Conservation (phyloP, 768 basidiomycete species). For the Mycena metata region DNA sequence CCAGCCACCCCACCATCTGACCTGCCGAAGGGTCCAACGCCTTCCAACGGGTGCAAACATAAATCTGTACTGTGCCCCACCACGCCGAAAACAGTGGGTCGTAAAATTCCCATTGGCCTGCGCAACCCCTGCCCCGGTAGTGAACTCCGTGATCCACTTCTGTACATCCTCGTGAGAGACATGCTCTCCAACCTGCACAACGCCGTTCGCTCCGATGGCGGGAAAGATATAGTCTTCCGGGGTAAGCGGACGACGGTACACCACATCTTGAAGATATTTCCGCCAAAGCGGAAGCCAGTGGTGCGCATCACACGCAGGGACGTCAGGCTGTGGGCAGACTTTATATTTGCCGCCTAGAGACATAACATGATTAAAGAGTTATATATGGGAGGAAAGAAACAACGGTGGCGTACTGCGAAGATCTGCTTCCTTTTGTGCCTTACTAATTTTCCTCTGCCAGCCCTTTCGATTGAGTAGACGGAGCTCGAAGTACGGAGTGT, state of each 20-base stretch:
- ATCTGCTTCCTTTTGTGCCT: slow-evolving; percentile 26
- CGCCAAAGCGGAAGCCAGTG: slow-evolving; percentile 1
- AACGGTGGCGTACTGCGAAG: slow-evolving; percentile 15
- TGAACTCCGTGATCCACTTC: slow-evolving; percentile 45
- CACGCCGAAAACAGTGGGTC: slow-evolving; percentile 50
- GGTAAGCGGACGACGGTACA: slow-evolving; percentile 38
- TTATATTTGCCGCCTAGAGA: too few species aligned
- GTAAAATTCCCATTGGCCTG: slow-evolving; percentile 36
- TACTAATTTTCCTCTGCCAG: slow-evolving; percentile 41
- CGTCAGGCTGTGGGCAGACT: too few species aligned
- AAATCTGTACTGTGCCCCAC: slow-evolving; percentile 52
- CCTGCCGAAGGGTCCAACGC: slow-evolving; percentile 45
- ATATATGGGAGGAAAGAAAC: too few species aligned
- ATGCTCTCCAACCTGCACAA: slow-evolving; percentile 24
- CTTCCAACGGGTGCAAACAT: slow-evolving; percentile 50
- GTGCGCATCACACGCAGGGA: too few species aligned
- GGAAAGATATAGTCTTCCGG: slow-evolving; percentile 52
- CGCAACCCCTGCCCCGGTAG: slow-evolving; percentile 27
- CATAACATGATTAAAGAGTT: too few species aligned
- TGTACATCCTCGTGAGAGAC: slow-evolving; percentile 41
- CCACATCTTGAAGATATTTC: slow-evolving; percentile 36
- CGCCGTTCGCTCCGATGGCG: slow-evolving; percentile 41
- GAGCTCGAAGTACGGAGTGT: slow-evolving; percentile 34
- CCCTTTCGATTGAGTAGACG: slow-evolving; percentile 40
- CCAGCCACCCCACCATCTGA: too few species aligned